phyloP scores from a whole-genome alignment of 805 yeast genomes.

The Kregervanrija fluxuum region DNA sequence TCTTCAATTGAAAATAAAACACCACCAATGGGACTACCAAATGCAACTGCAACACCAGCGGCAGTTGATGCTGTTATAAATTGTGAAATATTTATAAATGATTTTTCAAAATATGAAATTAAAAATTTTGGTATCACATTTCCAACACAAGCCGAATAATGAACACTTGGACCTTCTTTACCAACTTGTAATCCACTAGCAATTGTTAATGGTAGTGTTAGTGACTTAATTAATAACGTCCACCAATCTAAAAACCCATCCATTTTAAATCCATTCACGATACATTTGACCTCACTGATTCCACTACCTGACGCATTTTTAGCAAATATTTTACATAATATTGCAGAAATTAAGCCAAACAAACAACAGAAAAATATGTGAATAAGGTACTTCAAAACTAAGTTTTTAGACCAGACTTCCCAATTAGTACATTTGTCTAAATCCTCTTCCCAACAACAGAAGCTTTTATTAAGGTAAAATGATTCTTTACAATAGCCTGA shows the following conservation, averaged over 20 bases:
- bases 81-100: slow-evolving; percentile 43
- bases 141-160: slow-evolving; percentile 96
- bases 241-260: slow-evolving; percentile 67
- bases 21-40: slow-evolving; percentile 96
- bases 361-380: slow-evolving; percentile 53
- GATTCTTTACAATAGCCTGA: slow-evolving; percentile 69
- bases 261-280: slow-evolving; percentile 82
- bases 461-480: slow-evolving; percentile 62
- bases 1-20: slow-evolving; percentile 91
- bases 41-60: slow-evolving; percentile 98
- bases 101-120: slow-evolving; percentile 31
- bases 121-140: slow-evolving; percentile 59
- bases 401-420: slow-evolving; percentile 53
- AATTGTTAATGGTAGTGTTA: slow-evolving; percentile 83
- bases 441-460: slow-evolving; percentile 73
- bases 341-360: slow-evolving; percentile 61
- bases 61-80: slow-evolving; percentile 87
- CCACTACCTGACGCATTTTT: slow-evolving; percentile 97
- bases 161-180: slow-evolving; percentile 97
- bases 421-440: slow-evolving; percentile 54
- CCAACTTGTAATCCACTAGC: slow-evolving; percentile 93
- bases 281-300: slow-evolving; percentile 91
- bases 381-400: slow-evolving; percentile 42
- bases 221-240: slow-evolving; percentile 67
- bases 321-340: slow-evolving; percentile 61